Evolutionary conservation across 139 green algal species (phyloP), one percentile per base, ranked within the genome.

Genomic region (Raphidocelis subcapitata): DNA sequence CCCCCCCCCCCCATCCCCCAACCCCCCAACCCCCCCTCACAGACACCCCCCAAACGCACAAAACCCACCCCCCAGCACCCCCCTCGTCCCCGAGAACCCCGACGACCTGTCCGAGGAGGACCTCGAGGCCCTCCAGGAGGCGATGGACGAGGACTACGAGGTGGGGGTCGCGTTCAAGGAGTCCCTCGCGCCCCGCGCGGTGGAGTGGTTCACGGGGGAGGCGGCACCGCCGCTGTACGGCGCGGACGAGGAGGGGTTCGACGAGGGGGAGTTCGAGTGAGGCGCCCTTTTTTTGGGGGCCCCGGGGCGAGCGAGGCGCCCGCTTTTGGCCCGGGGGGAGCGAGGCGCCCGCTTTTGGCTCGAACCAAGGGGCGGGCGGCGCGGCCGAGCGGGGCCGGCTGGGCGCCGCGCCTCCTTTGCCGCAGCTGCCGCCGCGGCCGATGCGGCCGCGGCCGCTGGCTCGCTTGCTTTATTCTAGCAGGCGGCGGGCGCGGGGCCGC

Each of bases 111-210:
- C 72, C 24, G 83, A 88, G 65, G 83, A 92, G 37, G 87, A 91
- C 68, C 74, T 79, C 36, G 86, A 92, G 73, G 44, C 81, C 47
- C 81, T 92, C 28, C 86, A 92, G 67, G 77, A 89, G 47, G 41
- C 68, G 56, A 87, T 92, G 85, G 84, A 92, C 67, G 64, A 75
- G 67, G 86, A 92, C 56, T 91, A 90, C 74, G 86, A 90, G 46
- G 41, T 49, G 41, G 41, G 41, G 8, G 41, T 49, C 1, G 74
- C 74, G 5, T 70, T 92, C 57, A 85, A 73, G 60, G 83, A 89
- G 59, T 88, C 84, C 67, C 73, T 92, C 49, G 79, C 89, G 33
- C 85, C 86, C 0, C 57, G 83, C 51, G 86, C 86, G 3, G 83
- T 92, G 10, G 65, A 69, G 33, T 91, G 85, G 85, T 92, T 85